Percentiles rank a stretch among this genome's conserved stretches.
These are phyloP conservation scores for Brettanomyces naardenensis DNA, from an alignment of 805 yeast species.

Conservation along the genomic window DNA sequence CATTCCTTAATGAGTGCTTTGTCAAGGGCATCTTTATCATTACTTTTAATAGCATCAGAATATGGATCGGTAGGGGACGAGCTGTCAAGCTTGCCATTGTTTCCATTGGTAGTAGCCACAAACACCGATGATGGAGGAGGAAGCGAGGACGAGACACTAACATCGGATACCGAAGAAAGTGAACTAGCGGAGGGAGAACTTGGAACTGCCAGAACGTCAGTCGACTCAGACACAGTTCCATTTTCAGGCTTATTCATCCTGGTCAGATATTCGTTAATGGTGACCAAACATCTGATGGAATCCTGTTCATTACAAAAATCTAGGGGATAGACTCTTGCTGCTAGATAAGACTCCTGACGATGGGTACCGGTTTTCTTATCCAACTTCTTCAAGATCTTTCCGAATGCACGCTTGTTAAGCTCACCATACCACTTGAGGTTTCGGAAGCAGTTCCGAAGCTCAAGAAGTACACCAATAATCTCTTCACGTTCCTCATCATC, in stretches of 20 bases:
- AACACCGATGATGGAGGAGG: constrained; percentile 20
- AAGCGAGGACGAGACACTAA: constrained; percentile 4
- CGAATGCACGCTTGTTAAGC: constrained; percentile 81
- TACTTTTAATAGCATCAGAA: constrained; percentile 17
- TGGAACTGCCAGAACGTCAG: constrained; percentile 1
- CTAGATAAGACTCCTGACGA: constrained; percentile 48
- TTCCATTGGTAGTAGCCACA: constrained; percentile 1
- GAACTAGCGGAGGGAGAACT: constrained; percentile 2
- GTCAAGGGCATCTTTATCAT: constrained; percentile 31
- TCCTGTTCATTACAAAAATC: constrained; percentile 72
- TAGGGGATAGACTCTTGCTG: constrained; percentile 62
- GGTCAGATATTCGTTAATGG: constrained; percentile 44
- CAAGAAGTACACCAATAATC: constrained; percentile 59
- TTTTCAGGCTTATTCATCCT: constrained; percentile 15
- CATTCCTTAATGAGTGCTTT: constrained; percentile 34
- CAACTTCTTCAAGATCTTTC: constrained; percentile 80
- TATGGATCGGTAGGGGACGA: constrained; percentile 13
- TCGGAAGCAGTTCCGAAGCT: constrained; percentile 65
- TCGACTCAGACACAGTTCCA: constrained; percentile 11
- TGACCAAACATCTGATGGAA: constrained; percentile 42
- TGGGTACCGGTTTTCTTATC: constrained; percentile 73
- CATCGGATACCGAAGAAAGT: constrained; percentile 6
- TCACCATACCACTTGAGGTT: constrained; percentile 93
- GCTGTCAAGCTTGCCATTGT: not conserved
- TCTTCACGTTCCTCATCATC: constrained; percentile 56